A percentile compares a stretch with the other conserved stretches of the same genome.
These are phyloP conservation scores for Sugiyamaella novakii DNA, from an alignment of 1,139 yeast genomes.

Conservation along the genomic window DNA sequence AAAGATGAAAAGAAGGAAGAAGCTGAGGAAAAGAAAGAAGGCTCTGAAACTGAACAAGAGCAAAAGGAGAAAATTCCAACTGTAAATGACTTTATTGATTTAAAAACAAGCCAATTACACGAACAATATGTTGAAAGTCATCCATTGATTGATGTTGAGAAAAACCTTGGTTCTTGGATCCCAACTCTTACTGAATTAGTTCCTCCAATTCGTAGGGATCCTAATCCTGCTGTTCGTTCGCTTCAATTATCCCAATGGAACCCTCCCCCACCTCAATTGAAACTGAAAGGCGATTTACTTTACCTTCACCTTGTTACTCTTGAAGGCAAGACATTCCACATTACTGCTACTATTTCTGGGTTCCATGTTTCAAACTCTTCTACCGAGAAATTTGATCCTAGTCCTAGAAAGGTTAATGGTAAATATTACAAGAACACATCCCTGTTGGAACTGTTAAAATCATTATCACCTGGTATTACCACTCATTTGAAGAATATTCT, in stretches of 20 bases:
- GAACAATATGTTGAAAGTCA: constrained; percentile 27
- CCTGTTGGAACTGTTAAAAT: constrained; percentile 54
- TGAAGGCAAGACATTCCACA: constrained; percentile 76
- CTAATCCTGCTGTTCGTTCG: constrained; percentile 49
- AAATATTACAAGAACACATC: constrained; percentile 48
- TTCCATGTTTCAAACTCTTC: constrained; percentile 75
- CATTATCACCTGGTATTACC: constrained; percentile 57
- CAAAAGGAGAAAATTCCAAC: constrained; percentile 11
- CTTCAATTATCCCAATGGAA: constrained; percentile 80
- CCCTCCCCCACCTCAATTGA: constrained; percentile 68
- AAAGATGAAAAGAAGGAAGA: constrained; percentile 13
- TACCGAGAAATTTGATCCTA: constrained; percentile 68
- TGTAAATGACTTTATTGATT: constrained; percentile 9
- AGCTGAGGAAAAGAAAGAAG: constrained; percentile 13
- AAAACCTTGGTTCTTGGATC: constrained; percentile 8
- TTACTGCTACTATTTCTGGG: constrained; percentile 78
- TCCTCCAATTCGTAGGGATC: constrained; percentile 13
- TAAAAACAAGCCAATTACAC: constrained; percentile 1
- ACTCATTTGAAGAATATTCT: constrained; percentile 48
- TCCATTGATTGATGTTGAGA: constrained; percentile 23
- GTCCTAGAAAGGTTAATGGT: constrained; percentile 46
- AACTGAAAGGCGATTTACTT: constrained; percentile 73
- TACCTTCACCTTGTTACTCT: constrained; percentile 75
- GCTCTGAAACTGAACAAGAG: constrained; percentile 16
- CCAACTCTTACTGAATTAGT: constrained; percentile 13